Percentiles rank a stretch among this genome's conserved stretches.
These are phyloP conservation scores for Hyaloperonospora brassicae DNA, from an alignment of 352 stramenopile species.

Conservation along the genomic window DNA sequence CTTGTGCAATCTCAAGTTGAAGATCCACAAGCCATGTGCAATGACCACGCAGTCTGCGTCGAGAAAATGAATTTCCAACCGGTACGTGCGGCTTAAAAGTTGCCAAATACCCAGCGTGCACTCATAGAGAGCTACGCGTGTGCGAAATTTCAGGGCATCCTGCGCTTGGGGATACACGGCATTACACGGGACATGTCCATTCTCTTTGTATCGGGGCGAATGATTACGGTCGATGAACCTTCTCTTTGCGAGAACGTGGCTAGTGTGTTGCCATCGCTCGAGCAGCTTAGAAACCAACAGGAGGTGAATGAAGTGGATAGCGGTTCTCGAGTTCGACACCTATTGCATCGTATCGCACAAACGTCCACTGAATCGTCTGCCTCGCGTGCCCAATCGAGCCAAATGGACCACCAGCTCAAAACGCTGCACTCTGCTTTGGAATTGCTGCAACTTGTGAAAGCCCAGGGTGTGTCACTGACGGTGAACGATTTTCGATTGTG, in stretches of 20 bases:
- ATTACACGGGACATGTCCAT: constrained; percentile 19
- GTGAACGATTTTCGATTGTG: constrained; percentile 1
- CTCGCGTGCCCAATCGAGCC: constrained; percentile 27
- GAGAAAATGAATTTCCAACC: constrained; percentile 27
- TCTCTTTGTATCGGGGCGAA: constrained; percentile 30
- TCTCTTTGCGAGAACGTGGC: constrained; percentile 16
- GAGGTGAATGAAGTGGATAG: constrained; percentile 8
- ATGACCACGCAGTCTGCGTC: constrained; percentile 2
- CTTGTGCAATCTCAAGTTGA: constrained; percentile 1
- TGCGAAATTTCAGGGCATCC: constrained; percentile 19
- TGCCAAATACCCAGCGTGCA: not conserved
- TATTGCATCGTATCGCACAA: constrained; percentile 34
- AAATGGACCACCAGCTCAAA: constrained; percentile 33
- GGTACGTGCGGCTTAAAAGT: constrained; percentile 14
- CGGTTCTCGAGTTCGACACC: constrained; percentile 27
- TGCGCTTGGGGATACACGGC: constrained; percentile 22
- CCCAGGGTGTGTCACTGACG: constrained; percentile 14
- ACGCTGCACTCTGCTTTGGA: constrained; percentile 38
- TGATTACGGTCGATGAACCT: constrained; percentile 20
- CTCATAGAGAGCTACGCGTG: constrained; percentile 5
- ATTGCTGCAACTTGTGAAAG: constrained; percentile 23
- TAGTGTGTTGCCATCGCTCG: constrained; percentile 13
- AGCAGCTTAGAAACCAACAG: constrained; percentile 1
- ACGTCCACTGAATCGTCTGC: constrained; percentile 26
- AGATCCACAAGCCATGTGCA: not conserved